Evolutionary conservation across 2,329 filamentous ascomycete genomes (phyloP).

Genomic region (Claviceps cyperi): DNA sequence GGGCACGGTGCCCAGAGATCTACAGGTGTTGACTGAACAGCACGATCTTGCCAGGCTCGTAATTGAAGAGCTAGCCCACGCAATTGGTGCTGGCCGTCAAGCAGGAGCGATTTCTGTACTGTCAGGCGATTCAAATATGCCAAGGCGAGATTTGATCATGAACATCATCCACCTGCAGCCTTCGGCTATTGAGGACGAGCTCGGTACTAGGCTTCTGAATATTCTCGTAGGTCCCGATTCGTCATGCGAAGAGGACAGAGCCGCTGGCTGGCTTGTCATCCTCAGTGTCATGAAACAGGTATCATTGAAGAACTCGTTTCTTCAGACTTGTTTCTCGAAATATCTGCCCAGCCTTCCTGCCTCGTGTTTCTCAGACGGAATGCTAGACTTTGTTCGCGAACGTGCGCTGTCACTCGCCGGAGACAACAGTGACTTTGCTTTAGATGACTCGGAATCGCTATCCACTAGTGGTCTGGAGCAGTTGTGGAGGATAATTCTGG

Average conservation of each 20-base stretch:
- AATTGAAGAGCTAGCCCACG: slow-evolving; percentile 49
- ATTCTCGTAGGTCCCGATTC: slow-evolving; percentile 53
- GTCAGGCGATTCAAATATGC: slow-evolving; percentile 32
- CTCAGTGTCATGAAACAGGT: slow-evolving; percentile 29
- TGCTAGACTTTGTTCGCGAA: slow-evolving; percentile 48
- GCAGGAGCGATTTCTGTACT: slow-evolving; percentile 30
- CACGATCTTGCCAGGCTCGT: slow-evolving; percentile 47
- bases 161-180: slow-evolving; percentile 47
- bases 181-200: slow-evolving; percentile 43
- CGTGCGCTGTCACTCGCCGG: slow-evolving; percentile 33
- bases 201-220: slow-evolving; percentile 56
- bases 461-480: slow-evolving; percentile 47
- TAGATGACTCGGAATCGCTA: slow-evolving; percentile 37
- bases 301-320: slow-evolving; percentile 39
- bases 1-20: slow-evolving; percentile 31
- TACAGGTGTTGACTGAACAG: slow-evolving; percentile 43
- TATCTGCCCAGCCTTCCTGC: slow-evolving; percentile 45
- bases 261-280: slow-evolving; percentile 55
- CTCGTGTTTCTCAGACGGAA: slow-evolving; percentile 42
- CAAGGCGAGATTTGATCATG: slow-evolving; percentile 42
- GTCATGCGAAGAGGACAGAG: slow-evolving; percentile 44
- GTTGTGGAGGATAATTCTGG: slow-evolving; percentile 72
- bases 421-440: slow-evolving; percentile 26
- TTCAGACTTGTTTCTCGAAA: slow-evolving; percentile 36
- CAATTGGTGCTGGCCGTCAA: slow-evolving; percentile 19